These are phyloP conservation scores for Aspergillus saccharolyticus DNA, from an alignment of 495 filamentous ascomycete genomes.

Conservation along the genomic window DNA sequence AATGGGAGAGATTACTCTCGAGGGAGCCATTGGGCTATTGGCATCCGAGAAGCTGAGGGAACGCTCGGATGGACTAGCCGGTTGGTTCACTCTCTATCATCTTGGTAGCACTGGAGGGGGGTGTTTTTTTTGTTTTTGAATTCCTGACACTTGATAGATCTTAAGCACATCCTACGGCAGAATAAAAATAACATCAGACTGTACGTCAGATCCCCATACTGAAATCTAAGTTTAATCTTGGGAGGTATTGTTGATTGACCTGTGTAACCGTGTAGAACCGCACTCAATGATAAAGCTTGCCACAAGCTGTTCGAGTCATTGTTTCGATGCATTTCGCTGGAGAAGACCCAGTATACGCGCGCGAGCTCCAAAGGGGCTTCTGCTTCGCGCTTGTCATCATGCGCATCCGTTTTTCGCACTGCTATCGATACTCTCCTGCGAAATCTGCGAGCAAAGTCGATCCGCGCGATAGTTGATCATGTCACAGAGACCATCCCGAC, in stretches of 20 bases:
- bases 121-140: no score
- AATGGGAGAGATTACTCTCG: conserved; percentile 33
- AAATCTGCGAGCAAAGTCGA: conserved; percentile 68
- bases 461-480: conserved; percentile 73
- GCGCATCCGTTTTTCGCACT: conserved; percentile 66
- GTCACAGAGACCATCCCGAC: conserved; percentile 68
- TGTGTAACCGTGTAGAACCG: conserved; percentile 30
- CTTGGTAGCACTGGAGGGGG: conserved; percentile 10
- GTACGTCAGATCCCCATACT: conserved; percentile 33
- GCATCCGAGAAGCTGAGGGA: conserved; percentile 52
- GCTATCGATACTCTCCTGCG: conserved; percentile 62
- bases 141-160: conserved; percentile 35
- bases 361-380: conserved; percentile 45
- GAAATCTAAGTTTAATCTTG: background rate
- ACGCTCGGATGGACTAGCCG: conserved; percentile 47
- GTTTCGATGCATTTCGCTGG: conserved; percentile 61
- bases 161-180: conserved; percentile 59
- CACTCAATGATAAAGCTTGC: conserved; percentile 68
- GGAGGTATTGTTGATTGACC: conserved; percentile 15
- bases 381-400: conserved; percentile 57
- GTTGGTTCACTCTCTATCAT: conserved; percentile 26
- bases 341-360: conserved; percentile 60
- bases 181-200: conserved; percentile 53
- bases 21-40: conserved; percentile 37
- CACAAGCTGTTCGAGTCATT: conserved; percentile 78